Base-by-base conservation (phyloP, 192 early-diverging fungal species). In the Coemansia sp. region DNA sequence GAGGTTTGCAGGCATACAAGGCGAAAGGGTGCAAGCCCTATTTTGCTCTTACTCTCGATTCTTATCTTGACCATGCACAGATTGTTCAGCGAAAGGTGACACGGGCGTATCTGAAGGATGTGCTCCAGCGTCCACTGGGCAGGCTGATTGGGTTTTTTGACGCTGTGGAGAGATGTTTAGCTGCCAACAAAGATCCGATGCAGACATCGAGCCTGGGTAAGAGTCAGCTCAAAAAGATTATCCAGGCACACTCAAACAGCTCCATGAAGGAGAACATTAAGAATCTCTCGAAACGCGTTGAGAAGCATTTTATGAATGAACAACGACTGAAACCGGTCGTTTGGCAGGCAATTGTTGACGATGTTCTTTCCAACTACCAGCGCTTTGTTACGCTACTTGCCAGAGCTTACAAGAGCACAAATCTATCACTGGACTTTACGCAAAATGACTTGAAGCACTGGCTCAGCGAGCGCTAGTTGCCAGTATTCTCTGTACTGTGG, bases 141-240 rank as follows among this genome's bases (percentile, higher is more conserved):
- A 92, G 88, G 62, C 83, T 98, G 26, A 66, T 94, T 68, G 95
- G 94, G 78, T 99, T 99, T 76, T 99, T 99, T 71, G 96, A 98
- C 60, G 94, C 93, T 4, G 91, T 99, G 13, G 97, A 99, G 42
- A 88, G 81, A 19, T 79, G 96, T 47, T 76, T 97, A 42, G 92
- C 90, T 5, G 67, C 74, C 4, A 78, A 78, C 22, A 73, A 93
- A 86, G 54, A 87, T 79, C 62, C 87, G 76, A 42, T 89, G 90
- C 7, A 76, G 88, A 22, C 66, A 8, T 54, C 67, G 54, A 90
- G 89, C 43, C 93, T 90, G 68, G 92, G 88, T 83, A 98, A 97
- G 71, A 78, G 86, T 6, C 87, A 90, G 26, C 85, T 96, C 26
- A 90, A 90, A 47, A 95, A 95, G 69, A 89, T 97, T 7, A 85